Conservation (phyloP, 2,329 filamentous ascomycete genomes). For the Seiridium cupressi region DNA sequence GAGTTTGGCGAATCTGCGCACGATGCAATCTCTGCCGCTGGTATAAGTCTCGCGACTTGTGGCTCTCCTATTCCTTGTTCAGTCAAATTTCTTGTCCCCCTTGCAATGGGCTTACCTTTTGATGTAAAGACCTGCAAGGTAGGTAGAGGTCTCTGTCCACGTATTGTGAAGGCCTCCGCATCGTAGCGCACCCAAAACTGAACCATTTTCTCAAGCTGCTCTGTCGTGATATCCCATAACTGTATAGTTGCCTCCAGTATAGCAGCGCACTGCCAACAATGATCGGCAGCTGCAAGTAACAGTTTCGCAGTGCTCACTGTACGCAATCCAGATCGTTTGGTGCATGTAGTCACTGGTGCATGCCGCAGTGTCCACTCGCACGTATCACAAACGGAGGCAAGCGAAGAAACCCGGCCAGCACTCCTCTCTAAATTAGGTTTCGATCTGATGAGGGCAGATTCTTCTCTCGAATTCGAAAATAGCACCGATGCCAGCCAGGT, state of each 20-base stretch:
- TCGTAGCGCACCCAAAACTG: conserved; percentile 7
- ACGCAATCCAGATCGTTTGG: neutral
- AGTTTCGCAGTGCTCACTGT: neutral
- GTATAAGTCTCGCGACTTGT: neutral
- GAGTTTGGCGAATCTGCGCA: neutral
- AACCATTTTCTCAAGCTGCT: neutral
- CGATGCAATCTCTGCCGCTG: neutral
- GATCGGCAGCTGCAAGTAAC: neutral
- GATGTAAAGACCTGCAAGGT: conserved; percentile 4
- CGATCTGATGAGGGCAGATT: too few species aligned
- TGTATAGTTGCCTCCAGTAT: neutral
- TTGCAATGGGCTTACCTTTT: neutral
- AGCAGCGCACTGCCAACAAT: conserved; percentile 4
- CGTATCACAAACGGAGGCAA: too few species aligned
- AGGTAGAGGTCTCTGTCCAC: neutral
- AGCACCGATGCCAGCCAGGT: too few species aligned
- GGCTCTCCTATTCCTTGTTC: neutral
- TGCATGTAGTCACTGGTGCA: neutral
- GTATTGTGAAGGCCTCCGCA: conserved; percentile 2
- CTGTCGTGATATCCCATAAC: conserved; percentile 1
- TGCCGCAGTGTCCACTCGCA: neutral
- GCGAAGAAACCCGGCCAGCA: too few species aligned
- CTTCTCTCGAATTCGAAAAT: too few species aligned
- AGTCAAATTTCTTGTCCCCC: neutral
- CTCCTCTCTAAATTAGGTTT: too few species aligned